Evolutionary conservation across 106 monocot species (phyloP), one percentile per base, ranked within the genome.

Genomic region (Chionographis japonica): DNA sequence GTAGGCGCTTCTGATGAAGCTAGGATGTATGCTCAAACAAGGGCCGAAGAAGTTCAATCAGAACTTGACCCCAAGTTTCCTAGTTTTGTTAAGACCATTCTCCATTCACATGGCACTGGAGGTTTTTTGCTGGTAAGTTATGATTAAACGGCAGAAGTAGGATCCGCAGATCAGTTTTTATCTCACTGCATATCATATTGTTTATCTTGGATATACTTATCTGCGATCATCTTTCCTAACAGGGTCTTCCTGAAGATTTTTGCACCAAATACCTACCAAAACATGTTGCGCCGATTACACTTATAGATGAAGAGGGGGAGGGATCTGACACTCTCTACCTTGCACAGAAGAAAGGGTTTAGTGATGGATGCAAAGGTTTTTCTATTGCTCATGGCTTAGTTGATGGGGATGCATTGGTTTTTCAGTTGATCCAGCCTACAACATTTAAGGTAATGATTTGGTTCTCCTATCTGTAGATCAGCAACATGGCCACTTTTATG

Each of bases 71-170:
- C 65, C 0, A 51, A 54, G 1, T 66, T 71, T 73, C 86, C 84
- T 2, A 77, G 72, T 59, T 94, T 94, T 76, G 79, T 86, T 3
- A 94, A 86, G 74, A 77, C 93, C 16, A 94, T 94, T 89, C 68
- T 74, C 36, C 89, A 89, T 60, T 94, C 93, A 0, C 93, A 94
- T 68, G 84, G 81, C 4, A 94, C 90, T 40, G 94, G 94, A 50
- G 94, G 94, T 56, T 94, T 94, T 79, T 94, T 90, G 94, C 82
- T 94, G 84, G 90, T 87, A 49, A 85, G 50, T 49, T 40, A 0
- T 36, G n/a, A 36, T 19, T 19, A 15, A 27, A 27, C 0, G 27
- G 27, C 27, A 27, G 27, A 27, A 27, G 27, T 27, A 27, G 27
- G 27, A 27, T 27, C 27, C 27, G 27, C 1, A 27, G 27, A 27